Percentiles rank a stretch among this genome's conserved stretches.
These are phyloP conservation scores for rapeseed (Brassica napus) DNA, from an alignment of 345 rosid genomes.

Conservation along the genomic window Da-Ae NC_063443.1:14969501-14970000, in stretches of 20 bases:
- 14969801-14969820: slow-evolving; percentile 38
- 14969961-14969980: slow-evolving; percentile 39
- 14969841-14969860: slow-evolving; percentile 42
- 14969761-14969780: slow-evolving; percentile 39
- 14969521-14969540: not conserved
- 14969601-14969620: slow-evolving; percentile 41
- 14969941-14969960: slow-evolving; percentile 45
- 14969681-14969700: not conserved
- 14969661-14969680: slow-evolving; percentile 27
- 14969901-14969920: not conserved
- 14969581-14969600: slow-evolving; percentile 44
- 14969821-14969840: slow-evolving; percentile 30
- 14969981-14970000: slow-evolving; percentile 24
- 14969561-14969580: slow-evolving; percentile 39
- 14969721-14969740: not conserved
- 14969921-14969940: slow-evolving; percentile 23
- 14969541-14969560: not conserved
- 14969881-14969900: not conserved
- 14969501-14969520: not conserved
- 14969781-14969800: slow-evolving; percentile 45
- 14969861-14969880: slow-evolving; percentile 1
- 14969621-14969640: slow-evolving; percentile 13
- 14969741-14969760: not conserved
- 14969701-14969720: not conserved
- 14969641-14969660: slow-evolving; percentile 37